These are phyloP conservation scores for Ottelia alismoides DNA, from an alignment of 106 monocot genomes.

Conservation along the genomic window DNA sequence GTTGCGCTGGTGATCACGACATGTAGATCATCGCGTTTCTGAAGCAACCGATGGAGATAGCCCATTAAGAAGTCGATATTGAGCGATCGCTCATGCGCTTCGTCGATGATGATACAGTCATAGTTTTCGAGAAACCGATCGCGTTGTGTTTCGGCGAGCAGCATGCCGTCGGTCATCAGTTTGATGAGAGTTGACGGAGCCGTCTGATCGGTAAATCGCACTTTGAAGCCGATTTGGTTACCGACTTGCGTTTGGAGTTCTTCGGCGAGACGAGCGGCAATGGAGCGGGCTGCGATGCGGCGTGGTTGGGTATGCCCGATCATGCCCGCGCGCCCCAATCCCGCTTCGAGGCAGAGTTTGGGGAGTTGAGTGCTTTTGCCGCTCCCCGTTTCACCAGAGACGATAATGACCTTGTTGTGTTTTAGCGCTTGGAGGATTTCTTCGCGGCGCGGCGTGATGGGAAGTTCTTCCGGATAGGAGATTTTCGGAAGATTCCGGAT, in stretches of 20 bases:
- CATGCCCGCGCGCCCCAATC: too few relatives aligned
- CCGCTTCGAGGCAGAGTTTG: too few relatives aligned
- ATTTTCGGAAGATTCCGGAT: too few relatives aligned
- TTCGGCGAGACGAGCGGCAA: conserved; percentile 1
- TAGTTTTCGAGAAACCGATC: conserved; percentile 78
- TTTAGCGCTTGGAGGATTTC: too few relatives aligned
- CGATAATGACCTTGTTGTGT: too few relatives aligned
- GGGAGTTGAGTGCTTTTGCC: too few relatives aligned
- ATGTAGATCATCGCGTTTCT: conserved; percentile 57
- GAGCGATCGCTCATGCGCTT: conserved; percentile 74
- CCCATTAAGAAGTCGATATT: conserved; percentile 71
- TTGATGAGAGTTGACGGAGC: too few relatives aligned
- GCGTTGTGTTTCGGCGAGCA: conserved; percentile 60
- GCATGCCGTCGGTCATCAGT: conserved; percentile 82
- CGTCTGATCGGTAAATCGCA: too few relatives aligned
- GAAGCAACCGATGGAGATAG: conserved; percentile 62
- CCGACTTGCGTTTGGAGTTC: neutral
- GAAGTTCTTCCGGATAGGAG: too few relatives aligned
- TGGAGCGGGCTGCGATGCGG: conserved; percentile 5
- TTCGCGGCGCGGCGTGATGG: too few relatives aligned
- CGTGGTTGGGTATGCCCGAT: conserved; percentile 9
- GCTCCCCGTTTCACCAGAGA: too few relatives aligned
- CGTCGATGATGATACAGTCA: conserved; percentile 63
- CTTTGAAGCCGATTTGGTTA: neutral
- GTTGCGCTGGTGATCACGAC: conserved; percentile 78